phyloP scores from a whole-genome alignment of 2,329 filamentous ascomycete genomes.

The Pseudocercospora musae region DNA sequence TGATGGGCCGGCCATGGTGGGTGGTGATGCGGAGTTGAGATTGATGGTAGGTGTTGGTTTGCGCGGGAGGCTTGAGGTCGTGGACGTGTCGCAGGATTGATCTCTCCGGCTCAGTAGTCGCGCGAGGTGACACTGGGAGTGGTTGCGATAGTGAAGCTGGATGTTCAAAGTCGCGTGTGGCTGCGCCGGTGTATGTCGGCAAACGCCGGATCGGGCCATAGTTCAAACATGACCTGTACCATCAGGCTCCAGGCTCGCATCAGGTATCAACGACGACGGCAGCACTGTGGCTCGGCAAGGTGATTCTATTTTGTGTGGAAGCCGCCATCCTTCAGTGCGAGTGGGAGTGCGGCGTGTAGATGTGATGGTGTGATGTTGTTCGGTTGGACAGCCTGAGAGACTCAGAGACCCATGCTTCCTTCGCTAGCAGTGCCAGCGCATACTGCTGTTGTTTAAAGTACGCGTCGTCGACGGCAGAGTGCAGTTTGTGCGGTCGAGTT shows the following conservation, averaged over 20 bases:
- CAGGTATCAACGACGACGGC: neutral
- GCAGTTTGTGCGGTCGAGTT: neutral
- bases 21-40: neutral
- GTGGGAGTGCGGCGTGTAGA: neutral
- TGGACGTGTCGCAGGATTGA: neutral
- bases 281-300: neutral
- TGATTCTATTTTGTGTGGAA: neutral
- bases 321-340: neutral
- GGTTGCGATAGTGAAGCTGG: neutral
- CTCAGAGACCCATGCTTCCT: too few species aligned
- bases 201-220: neutral
- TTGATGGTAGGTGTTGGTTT: neutral
- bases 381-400: too few species aligned
- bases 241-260: neutral
- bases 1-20: slow-evolving; percentile 31
- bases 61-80: neutral
- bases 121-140: neutral
- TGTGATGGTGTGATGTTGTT: too few species aligned
- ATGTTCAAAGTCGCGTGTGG: neutral
- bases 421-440: neutral
- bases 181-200: neutral
- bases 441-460: neutral
- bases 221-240: too few species aligned
- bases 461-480: neutral
- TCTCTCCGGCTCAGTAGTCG: neutral